Conservation (phyloP, 2,329 filamentous ascomycete species). For the Talaromyces funiculosus region DNA sequence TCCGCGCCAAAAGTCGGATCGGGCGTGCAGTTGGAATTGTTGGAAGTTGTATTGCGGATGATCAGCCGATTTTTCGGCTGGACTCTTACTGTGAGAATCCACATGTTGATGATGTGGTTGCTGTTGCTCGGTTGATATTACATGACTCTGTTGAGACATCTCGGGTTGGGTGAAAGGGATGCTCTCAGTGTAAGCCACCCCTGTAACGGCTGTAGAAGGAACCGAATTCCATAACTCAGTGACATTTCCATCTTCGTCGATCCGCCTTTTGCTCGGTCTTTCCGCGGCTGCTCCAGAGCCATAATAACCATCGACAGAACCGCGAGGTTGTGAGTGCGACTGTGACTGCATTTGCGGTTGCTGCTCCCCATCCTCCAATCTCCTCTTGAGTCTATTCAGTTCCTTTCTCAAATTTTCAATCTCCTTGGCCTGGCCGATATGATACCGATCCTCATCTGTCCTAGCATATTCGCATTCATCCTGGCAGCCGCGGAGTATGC, state of each 20-base stretch:
- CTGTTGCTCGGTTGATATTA: neutral
- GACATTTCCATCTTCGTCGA: neutral
- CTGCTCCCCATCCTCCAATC: neutral
- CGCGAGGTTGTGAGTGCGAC: neutral
- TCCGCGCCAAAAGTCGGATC: conserved; percentile 22
- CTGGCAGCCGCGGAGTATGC: conserved; percentile 23
- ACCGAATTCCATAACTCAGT: neutral
- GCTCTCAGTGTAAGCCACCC: neutral
- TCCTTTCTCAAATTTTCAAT: conserved; percentile 25
- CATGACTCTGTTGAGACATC: neutral
- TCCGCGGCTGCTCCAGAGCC: neutral
- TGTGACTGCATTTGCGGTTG: neutral
- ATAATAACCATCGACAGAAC: neutral
- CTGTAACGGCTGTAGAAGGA: neutral
- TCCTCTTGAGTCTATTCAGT: conserved; percentile 16
- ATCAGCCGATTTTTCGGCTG: neutral
- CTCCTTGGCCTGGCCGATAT: conserved; percentile 52
- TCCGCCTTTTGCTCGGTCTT: neutral
- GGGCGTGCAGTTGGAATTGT: conserved; percentile 13
- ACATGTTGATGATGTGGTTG: neutral
- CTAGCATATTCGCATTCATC: conserved; percentile 27
- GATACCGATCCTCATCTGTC: conserved; percentile 54
- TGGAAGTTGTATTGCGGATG: neutral
- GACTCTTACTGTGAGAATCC: neutral
- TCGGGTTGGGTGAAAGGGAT: neutral